These are phyloP conservation scores for Striga hermonthica DNA, from an alignment of 305 asterid species.

Conservation along the genomic window DNA sequence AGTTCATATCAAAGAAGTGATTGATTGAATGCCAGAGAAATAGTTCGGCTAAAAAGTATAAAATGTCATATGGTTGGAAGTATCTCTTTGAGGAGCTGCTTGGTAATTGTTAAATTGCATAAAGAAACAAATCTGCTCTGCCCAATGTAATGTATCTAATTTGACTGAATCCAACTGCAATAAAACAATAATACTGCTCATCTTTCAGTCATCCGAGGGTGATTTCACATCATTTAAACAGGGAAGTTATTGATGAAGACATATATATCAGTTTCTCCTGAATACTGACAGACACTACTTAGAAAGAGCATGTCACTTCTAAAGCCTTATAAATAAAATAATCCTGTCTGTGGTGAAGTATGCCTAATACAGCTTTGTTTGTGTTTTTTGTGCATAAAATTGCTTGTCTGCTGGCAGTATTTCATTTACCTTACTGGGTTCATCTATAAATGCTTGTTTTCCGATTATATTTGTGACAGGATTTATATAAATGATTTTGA, in stretches of 20 bases:
- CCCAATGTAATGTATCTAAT: not conserved
- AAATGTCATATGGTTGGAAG: slow-evolving; percentile 15
- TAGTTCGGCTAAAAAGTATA: not conserved
- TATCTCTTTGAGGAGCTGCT: slow-evolving; percentile 7
- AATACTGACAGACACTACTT: not conserved
- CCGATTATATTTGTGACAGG: too few relatives aligned
- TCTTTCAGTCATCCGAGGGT: not conserved
- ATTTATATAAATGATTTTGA: too few relatives aligned
- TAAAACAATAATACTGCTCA: not conserved
- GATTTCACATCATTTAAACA: not conserved
- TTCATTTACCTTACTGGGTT: too few relatives aligned
- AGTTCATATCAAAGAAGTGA: too few relatives aligned
- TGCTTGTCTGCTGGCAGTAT: not conserved
- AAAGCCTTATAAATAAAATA: not conserved
- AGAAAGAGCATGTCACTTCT: slow-evolving; percentile 3
- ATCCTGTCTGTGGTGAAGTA: not conserved
- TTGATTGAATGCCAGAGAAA: too few relatives aligned
- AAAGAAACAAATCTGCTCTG: not conserved
- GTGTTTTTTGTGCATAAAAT: not conserved
- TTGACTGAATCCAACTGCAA: not conserved
- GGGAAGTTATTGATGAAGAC: not conserved
- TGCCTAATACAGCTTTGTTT: not conserved
- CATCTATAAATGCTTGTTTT: too few relatives aligned
- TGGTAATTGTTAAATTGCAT: not conserved
- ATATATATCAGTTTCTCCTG: not conserved